Percentiles rank a stretch among this genome's conserved stretches.
Evolutionary conservation across 768 basidiomycete genomes (phyloP).

Genomic region (Lactarius akahatsu): DNA sequence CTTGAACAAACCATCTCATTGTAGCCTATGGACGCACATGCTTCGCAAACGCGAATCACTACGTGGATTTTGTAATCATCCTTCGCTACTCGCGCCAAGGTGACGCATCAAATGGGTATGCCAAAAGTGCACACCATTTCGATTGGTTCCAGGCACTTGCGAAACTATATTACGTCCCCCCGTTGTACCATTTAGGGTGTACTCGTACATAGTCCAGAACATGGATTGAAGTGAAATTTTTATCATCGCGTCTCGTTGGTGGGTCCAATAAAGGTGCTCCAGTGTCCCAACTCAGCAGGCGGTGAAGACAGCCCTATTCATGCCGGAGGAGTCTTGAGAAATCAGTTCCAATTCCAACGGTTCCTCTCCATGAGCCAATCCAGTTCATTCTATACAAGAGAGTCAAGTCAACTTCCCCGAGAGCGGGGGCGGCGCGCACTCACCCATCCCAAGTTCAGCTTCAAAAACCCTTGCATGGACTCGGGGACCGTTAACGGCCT

Average conservation of each 20-base stretch:
- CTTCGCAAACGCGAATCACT: conserved; percentile 9
- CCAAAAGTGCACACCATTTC: neutral
- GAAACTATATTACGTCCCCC: neutral
- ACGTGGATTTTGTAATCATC: conserved; percentile 10
- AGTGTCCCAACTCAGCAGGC: neutral
- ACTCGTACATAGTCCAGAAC: conserved; percentile 17
- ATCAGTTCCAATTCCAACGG: conserved; percentile 20
- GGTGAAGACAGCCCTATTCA: neutral
- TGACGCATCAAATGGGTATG: neutral
- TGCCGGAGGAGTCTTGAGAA: neutral
- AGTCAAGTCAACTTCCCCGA: neutral
- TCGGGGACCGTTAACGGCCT: conserved; percentile 15
- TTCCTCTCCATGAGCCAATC: conserved; percentile 25
- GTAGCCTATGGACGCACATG: conserved; percentile 1
- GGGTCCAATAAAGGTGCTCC: neutral
- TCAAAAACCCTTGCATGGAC: conserved; percentile 14
- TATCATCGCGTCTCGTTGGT: too few relatives aligned
- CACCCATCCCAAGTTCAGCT: conserved; percentile 14
- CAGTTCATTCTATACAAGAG: conserved; percentile 8
- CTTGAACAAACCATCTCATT: conserved; percentile 6
- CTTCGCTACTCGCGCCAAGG: neutral
- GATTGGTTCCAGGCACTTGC: neutral
- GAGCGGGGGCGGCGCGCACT: neutral
- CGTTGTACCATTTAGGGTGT: conserved; percentile 8
- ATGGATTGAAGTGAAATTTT: neutral